These are phyloP conservation scores for Lodderomyces beijingensis DNA, from an alignment of 1,139 yeast genomes.

Conservation along the genomic window DNA sequence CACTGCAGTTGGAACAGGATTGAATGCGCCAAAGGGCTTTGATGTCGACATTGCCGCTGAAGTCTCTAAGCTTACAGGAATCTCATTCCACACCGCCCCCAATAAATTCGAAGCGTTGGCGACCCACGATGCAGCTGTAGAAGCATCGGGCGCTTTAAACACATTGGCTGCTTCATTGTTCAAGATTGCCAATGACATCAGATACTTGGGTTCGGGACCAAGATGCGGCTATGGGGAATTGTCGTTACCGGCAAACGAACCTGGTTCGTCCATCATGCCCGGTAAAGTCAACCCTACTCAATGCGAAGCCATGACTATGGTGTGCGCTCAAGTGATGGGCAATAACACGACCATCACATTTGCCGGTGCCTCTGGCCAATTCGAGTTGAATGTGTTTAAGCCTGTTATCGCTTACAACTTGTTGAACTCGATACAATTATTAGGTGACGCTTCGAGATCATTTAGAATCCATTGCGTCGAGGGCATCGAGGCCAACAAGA, in stretches of 20 bases:
- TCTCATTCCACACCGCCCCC: conserved; percentile 82
- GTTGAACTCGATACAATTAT: conserved; percentile 70
- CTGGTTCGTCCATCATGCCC: conserved; percentile 96
- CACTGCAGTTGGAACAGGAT: conserved; percentile 95
- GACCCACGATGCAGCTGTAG: conserved; percentile 93
- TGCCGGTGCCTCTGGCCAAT: conserved; percentile 95
- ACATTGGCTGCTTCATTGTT: conserved; percentile 82
- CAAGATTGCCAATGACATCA: conserved; percentile 92
- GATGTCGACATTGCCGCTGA: conserved; percentile 71
- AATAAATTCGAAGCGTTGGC: conserved; percentile 96
- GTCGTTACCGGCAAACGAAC: conserved; percentile 88
- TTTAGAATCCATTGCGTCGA: conserved; percentile 88
- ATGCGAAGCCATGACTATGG: conserved; percentile 95
- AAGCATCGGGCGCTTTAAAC: conserved; percentile 89
- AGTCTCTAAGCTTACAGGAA: conserved; percentile 75
- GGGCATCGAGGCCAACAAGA: conserved; percentile 79
- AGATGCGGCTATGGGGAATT: conserved; percentile 96
- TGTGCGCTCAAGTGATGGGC: conserved; percentile 90
- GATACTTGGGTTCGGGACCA: conserved; percentile 95
- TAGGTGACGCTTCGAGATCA: conserved; percentile 78
- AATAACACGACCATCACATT: conserved; percentile 86
- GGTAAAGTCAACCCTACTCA: conserved; percentile 98
- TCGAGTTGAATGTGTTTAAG: conserved; percentile 91
- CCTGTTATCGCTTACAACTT: conserved; percentile 87
- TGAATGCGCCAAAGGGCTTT: conserved; percentile 82